Evolutionary conservation across 495 filamentous ascomycete species (phyloP).

Genomic region (Alectoria sarmentosa): DNA sequence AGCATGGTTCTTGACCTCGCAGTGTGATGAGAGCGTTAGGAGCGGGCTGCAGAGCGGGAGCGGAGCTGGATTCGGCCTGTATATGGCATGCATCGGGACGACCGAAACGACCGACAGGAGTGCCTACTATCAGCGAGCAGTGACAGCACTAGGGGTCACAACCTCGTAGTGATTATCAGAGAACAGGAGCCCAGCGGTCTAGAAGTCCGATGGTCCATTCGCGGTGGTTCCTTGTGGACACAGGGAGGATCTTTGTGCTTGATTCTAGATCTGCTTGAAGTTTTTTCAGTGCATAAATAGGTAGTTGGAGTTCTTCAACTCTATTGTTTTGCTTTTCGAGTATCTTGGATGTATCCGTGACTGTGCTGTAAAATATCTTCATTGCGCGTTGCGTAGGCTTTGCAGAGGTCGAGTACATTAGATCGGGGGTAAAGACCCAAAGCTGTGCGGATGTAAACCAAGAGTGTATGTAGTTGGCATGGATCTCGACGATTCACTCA

Average conservation of each 20-base stretch:
- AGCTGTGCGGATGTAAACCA: constrained; percentile 28
- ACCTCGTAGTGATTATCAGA: neutral
- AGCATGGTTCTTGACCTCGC: constrained; percentile 64
- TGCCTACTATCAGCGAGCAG: constrained; percentile 48
- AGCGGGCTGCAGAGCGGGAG: constrained; percentile 41
- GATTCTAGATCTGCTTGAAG: constrained; percentile 37
- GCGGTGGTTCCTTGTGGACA: constrained; percentile 47
- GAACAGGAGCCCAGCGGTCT: constrained; percentile 32
- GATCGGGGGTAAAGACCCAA: constrained; percentile 67
- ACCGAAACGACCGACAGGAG: constrained; percentile 41
- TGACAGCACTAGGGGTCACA: constrained; percentile 32
- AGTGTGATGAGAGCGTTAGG: constrained; percentile 48
- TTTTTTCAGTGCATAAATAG: constrained; percentile 39
- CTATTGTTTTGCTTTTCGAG: constrained; percentile 48
- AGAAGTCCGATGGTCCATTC: constrained; percentile 64
- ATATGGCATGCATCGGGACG: constrained; percentile 61
- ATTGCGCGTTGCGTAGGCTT: constrained; percentile 45
- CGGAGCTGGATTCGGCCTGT: constrained; percentile 52
- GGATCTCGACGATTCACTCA: constrained; percentile 28
- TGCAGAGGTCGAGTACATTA: constrained; percentile 53
- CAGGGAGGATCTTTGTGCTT: constrained; percentile 51
- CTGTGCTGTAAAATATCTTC: constrained; percentile 56
- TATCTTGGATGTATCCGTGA: constrained; percentile 45
- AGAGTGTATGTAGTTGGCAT: constrained; percentile 1
- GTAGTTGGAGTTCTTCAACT: constrained; percentile 59